A percentile compares a stretch with the other conserved stretches of the same genome.
phyloP scores from a whole-genome alignment of 2,329 filamentous ascomycete genomes.

The Lecanosticta acicola region DNA sequence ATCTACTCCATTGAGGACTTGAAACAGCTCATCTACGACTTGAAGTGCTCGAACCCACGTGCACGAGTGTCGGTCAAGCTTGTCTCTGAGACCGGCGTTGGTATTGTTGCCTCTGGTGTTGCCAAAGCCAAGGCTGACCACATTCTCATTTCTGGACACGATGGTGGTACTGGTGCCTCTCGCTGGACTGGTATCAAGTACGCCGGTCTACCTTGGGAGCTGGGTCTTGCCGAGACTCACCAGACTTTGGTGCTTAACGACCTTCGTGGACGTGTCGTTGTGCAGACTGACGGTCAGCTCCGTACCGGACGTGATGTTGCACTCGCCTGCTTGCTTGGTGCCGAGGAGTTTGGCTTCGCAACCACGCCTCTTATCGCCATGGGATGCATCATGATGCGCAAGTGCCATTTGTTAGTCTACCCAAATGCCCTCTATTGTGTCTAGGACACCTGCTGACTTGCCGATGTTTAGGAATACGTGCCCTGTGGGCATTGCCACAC shows the following conservation, averaged over 20 bases:
- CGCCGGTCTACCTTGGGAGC: slow-evolving; percentile 90
- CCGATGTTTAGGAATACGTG: slow-evolving; percentile 62
- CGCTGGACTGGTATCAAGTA: slow-evolving; percentile 99
- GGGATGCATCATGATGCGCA: slow-evolving; percentile 93
- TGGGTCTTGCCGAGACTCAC: slow-evolving; percentile 94
- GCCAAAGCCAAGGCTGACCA: slow-evolving; percentile 97
- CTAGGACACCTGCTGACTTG: slow-evolving; percentile 16
- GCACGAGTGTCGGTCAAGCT: slow-evolving; percentile 94
- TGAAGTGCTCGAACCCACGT: slow-evolving; percentile 92
- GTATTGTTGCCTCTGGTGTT: slow-evolving; percentile 94
- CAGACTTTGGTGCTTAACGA: slow-evolving; percentile 95
- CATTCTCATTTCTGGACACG: slow-evolving; percentile 92
- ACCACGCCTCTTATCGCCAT: slow-evolving; percentile 92
- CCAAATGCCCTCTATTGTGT: neutral
- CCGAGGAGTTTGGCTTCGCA: slow-evolving; percentile 97
- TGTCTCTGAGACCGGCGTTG: slow-evolving; percentile 93
- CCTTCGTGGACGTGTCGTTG: slow-evolving; percentile 87
- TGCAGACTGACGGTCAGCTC: slow-evolving; percentile 93
- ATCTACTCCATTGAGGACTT: slow-evolving; percentile 98
- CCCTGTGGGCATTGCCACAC: slow-evolving; percentile 90
- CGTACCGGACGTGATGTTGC: slow-evolving; percentile 89
- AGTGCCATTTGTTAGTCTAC: slow-evolving; percentile 45
- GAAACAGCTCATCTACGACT: slow-evolving; percentile 95
- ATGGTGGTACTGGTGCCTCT: slow-evolving; percentile 93
- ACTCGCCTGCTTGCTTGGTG: slow-evolving; percentile 88